Conservation (phyloP, 768 basidiomycete species). For the Xerocomus potaroensis region DNA sequence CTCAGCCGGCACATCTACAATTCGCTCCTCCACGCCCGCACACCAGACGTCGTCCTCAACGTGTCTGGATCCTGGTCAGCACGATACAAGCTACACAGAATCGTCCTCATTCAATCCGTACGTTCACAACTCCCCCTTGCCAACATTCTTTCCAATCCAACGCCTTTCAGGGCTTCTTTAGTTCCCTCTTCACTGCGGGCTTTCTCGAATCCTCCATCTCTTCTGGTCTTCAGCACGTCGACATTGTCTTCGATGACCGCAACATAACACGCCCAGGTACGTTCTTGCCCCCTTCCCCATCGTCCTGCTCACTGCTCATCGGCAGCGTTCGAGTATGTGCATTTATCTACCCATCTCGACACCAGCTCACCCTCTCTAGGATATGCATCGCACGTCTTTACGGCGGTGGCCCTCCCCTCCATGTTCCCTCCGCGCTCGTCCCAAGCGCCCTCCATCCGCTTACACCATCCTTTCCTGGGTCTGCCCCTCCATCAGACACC, state of each 20-base stretch:
- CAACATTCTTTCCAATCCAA: too few relatives aligned
- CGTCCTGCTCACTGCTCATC: conserved; percentile 8
- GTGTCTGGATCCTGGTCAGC: conserved; percentile 68
- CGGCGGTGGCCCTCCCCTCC: conserved; percentile 75
- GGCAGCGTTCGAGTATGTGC: conserved; percentile 82
- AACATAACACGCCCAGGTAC: conserved; percentile 86
- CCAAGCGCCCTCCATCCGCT: conserved; percentile 68
- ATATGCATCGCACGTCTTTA: conserved; percentile 85
- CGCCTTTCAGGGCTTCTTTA: conserved; percentile 73
- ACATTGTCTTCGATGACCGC: conserved; percentile 72
- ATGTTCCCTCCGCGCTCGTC: conserved; percentile 59
- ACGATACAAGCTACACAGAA: conserved; percentile 74
- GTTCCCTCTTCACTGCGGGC: conserved; percentile 78
- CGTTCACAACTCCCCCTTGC: too few relatives aligned
- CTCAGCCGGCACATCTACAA: conserved; percentile 75
- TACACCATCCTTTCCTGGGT: conserved; percentile 55
- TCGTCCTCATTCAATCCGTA: conserved; percentile 86
- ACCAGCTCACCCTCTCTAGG: conserved; percentile 37
- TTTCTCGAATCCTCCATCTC: conserved; percentile 56
- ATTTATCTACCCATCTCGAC: not conserved
- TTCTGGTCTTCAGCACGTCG: conserved; percentile 47
- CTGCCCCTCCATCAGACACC: conserved; percentile 19
- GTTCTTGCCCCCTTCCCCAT: conserved; percentile 20
- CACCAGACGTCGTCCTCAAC: conserved; percentile 74
- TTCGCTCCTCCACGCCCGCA: conserved; percentile 65